Conservation (phyloP, 345 rosid species). For the Arabidopsis arenosa region DNA sequence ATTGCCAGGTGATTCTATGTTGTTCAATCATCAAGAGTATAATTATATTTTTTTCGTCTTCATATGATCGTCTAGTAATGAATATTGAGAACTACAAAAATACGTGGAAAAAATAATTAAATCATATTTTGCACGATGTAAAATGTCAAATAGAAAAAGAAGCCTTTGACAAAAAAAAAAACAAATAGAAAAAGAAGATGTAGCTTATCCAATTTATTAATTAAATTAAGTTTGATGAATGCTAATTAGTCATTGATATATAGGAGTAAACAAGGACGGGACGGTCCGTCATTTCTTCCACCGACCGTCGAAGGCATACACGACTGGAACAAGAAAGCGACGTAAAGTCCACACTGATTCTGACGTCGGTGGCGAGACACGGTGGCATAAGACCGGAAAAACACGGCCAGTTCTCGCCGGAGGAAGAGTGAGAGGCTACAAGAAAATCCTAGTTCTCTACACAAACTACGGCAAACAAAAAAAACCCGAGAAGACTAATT, state of each 20-base stretch:
- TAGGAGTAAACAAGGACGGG: constrained; percentile 89
- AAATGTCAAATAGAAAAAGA: neutral
- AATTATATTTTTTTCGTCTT: neutral
- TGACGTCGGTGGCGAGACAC: constrained; percentile 76
- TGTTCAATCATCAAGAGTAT: neutral
- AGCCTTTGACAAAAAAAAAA: no score
- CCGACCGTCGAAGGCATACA: constrained; percentile 97
- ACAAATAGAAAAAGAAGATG: neutral
- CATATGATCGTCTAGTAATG: constrained; percentile 1
- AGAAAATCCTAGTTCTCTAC: constrained; percentile 94
- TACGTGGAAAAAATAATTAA: neutral
- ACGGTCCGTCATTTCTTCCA: constrained; percentile 96
- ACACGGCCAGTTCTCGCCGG: constrained; percentile 74
- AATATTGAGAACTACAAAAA: neutral
- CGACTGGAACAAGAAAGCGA: constrained; percentile 92
- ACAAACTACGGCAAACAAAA: constrained; percentile 94
- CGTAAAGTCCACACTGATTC: constrained; percentile 85
- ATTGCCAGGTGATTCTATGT: constrained; percentile 72
- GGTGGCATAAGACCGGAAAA: constrained; percentile 99
- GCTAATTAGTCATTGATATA: neutral
- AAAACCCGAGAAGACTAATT: constrained; percentile 92
- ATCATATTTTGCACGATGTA: neutral
- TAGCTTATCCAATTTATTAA: neutral
- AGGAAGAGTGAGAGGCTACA: constrained; percentile 78
- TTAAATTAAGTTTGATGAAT: neutral